Evolutionary conservation across 495 filamentous ascomycete genomes (phyloP), one percentile per base, ranked within the genome.

Genomic region (Pyrenula massariospora): DNA sequence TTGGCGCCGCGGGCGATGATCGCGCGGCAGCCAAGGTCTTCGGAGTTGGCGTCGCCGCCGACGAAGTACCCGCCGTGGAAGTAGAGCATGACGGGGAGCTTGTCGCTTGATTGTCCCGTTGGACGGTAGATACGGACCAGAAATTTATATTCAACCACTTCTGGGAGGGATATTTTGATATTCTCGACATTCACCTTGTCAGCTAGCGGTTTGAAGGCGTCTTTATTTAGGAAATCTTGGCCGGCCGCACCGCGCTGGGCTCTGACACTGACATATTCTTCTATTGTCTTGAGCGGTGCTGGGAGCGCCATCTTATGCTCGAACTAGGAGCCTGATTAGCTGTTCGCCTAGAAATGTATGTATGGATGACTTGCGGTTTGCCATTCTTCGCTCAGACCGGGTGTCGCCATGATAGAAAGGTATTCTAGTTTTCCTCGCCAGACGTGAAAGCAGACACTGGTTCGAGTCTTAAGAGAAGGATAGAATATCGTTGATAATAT

Each of bases 61-160:
- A 67, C 65, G 53, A 66, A 75, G 1, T 70, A 69, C 1, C 72
- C 73, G n/a, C 71, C 72, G 53, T 75, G 71, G 20, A 69, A 65
- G 55, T 70, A 72, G 12, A 73, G 62, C 0, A 73, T 56, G 0
- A 68, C 66, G 1, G 63, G 63, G 0, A 60, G 51, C 31, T 42
- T 42, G 5, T 15, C 31, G 15, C 8, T 42, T 42, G 31, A 8
- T 5, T 15, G 8, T 5, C 8, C 5, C 31, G 31, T 15, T 15
- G 31, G 31, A 15, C 31, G 31, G 31, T 42, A 42, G 31, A 42
- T 42, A 15, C 31, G 31, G 8, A 42, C 5, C 8, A 15, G 31
- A 42, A 42, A 42, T 42, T 42, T 42, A 42, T 42, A 15, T 15
- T 8, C 15, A 15, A 42, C 31, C 5, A 42, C 31, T 15, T 42